Evolutionary conservation across 164 flowering plant species (phyloP).

Genomic region (Platanus orientalis): DNA sequence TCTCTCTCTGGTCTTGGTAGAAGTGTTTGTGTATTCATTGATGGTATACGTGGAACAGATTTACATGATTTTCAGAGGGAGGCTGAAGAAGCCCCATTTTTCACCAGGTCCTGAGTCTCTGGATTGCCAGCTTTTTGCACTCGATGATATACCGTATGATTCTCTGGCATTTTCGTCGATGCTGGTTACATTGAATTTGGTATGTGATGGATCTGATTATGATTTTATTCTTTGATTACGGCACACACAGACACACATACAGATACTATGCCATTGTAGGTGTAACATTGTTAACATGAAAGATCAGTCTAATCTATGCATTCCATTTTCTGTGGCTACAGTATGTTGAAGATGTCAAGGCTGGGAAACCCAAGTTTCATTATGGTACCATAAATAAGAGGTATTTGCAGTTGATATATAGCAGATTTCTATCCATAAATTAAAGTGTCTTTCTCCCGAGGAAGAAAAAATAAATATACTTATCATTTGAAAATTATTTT

Average conservation of each 20-base stretch:
- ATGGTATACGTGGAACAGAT: constrained; percentile 50
- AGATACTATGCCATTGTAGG: neutral
- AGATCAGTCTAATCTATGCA: neutral
- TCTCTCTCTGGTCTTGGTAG: constrained; percentile 3
- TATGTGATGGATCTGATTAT: constrained; percentile 22
- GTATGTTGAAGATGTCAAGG: constrained; percentile 73
- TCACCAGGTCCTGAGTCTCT: constrained; percentile 88
- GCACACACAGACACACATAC: neutral
- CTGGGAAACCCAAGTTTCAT: constrained; percentile 68
- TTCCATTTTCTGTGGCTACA: constrained; percentile 25
- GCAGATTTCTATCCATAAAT: too few species aligned
- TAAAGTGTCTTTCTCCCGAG: too few species aligned
- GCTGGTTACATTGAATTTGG: constrained; percentile 77
- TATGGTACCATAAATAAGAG: constrained; percentile 83
- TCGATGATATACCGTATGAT: constrained; percentile 87
- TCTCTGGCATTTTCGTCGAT: constrained; percentile 91
- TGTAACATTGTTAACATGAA: neutral
- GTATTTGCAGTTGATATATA: constrained; percentile 27
- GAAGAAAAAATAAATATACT: neutral
- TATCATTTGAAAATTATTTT: neutral
- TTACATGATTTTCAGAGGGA: constrained; percentile 78
- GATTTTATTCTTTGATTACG: neutral
- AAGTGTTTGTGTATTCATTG: constrained; percentile 12
- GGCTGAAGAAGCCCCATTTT: constrained; percentile 70
- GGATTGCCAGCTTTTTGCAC: constrained; percentile 72